Conservation (phyloP, 305 asterid species). For the Ilex paraguariensis region DNA sequence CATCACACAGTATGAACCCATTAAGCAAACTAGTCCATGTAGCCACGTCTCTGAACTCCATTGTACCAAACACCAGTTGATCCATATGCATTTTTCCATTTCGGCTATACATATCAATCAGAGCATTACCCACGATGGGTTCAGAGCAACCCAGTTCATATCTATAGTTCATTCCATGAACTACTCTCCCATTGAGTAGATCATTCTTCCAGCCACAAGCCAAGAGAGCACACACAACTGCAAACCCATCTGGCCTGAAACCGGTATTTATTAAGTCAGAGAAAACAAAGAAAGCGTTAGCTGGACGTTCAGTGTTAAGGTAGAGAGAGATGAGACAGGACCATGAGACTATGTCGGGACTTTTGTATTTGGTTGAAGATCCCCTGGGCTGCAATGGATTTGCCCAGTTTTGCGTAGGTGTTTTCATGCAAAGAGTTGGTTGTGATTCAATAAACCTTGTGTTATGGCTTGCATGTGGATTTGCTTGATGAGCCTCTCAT, state of each 20-base stretch:
- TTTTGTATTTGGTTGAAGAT: conserved; percentile 43
- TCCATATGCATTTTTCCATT: conserved; percentile 36
- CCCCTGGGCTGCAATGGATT: conserved; percentile 32
- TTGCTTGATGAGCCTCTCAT: conserved; percentile 35
- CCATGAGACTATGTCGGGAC: conserved; percentile 65
- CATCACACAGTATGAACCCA: no score
- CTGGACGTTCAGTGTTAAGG: conserved; percentile 49
- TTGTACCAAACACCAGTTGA: conserved; percentile 34
- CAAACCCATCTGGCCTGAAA: conserved; percentile 65
- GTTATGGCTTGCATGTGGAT: conserved; percentile 40
- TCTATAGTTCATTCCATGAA: conserved; percentile 59
- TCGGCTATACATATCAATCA: conserved; percentile 74
- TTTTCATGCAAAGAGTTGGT: conserved; percentile 40
- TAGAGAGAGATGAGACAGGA: conserved; percentile 57
- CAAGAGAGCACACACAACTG: conserved; percentile 58
- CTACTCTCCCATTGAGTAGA: conserved; percentile 35
- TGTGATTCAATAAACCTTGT: conserved; percentile 27
- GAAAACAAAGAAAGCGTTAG: conserved; percentile 35
- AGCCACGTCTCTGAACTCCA: conserved; percentile 45
- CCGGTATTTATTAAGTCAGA: conserved; percentile 31
- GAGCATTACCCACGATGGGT: conserved; percentile 50
- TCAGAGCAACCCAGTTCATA: conserved; percentile 31
- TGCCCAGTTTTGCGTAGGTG: conserved; percentile 41
- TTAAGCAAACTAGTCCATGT: conserved; percentile 86
- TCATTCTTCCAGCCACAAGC: conserved; percentile 55